Evolutionary conservation across 441 rosid species (phyloP).

Genomic region (Croton setiger): DNA sequence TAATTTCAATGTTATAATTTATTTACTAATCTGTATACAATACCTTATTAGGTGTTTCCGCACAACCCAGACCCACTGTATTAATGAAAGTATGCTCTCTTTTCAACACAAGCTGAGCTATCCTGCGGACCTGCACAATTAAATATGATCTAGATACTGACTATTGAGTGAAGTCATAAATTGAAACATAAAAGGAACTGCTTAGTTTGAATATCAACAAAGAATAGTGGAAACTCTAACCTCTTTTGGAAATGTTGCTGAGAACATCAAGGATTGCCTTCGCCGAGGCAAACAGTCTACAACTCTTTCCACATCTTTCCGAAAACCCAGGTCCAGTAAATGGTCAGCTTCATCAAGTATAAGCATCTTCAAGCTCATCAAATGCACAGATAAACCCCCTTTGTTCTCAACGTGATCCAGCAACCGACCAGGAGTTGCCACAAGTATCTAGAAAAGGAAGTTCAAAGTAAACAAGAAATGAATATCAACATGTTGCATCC

Average conservation of each 20-base stretch:
- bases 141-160: conserved; percentile 13
- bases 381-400: conserved; percentile 64
- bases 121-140: conserved; percentile 66
- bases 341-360: conserved; percentile 93
- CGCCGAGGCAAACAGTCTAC: conserved; percentile 80
- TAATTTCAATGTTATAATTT: background rate
- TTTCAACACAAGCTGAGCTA: conserved; percentile 88
- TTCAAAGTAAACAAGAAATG: conserved; percentile 16
- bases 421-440: conserved; percentile 96
- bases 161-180: conserved; percentile 11
- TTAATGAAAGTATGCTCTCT: conserved; percentile 77
- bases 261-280: conserved; percentile 84
- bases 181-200: conserved; percentile 3
- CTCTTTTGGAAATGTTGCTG: conserved; percentile 94
- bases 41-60: conserved; percentile 86
- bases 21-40: background rate
- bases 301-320: conserved; percentile 88
- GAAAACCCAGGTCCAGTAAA: conserved; percentile 86
- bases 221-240: conserved; percentile 31
- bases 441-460: conserved; percentile 61
- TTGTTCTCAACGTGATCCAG: conserved; percentile 91
- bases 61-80: conserved; percentile 73
- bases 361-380: conserved; percentile 90
- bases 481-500: background rate
- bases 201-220: conserved; percentile 14